These are phyloP conservation scores for Prunus salicina DNA, from an alignment of 306 rosid species.

Conservation along the genomic window DNA sequence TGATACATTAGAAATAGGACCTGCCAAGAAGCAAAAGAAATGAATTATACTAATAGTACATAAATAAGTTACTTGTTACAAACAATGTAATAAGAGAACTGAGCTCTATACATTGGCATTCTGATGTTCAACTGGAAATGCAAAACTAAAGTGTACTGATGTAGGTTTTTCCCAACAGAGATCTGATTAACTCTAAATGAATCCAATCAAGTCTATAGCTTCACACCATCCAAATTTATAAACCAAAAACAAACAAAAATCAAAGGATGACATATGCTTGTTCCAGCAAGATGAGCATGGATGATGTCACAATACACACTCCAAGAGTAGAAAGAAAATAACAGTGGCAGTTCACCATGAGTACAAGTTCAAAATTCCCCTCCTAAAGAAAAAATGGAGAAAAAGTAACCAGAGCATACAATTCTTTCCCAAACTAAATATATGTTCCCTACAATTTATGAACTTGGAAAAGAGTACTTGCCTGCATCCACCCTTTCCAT, in stretches of 20 bases:
- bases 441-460: not conserved
- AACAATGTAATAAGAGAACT: not conserved
- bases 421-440: constrained; percentile 1
- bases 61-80: not conserved
- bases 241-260: not conserved
- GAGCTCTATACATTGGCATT: not conserved
- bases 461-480: constrained; percentile 38
- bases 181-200: not conserved
- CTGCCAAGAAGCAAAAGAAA: constrained; percentile 37
- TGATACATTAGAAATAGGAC: constrained; percentile 95
- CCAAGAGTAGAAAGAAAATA: not conserved
- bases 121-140: not conserved
- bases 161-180: not conserved
- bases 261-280: not conserved
- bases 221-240: not conserved
- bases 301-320: not conserved
- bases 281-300: not conserved
- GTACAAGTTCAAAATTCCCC: constrained; percentile 1
- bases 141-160: not conserved
- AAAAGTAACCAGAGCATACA: not conserved
- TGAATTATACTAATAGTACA: not conserved
- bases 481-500: constrained; percentile 99
- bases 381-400: not conserved
- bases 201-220: not conserved
- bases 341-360: not conserved